Evolutionary conservation across 257 asterid genomes (phyloP).

Genomic region (Osmanthus fragrans): DNA sequence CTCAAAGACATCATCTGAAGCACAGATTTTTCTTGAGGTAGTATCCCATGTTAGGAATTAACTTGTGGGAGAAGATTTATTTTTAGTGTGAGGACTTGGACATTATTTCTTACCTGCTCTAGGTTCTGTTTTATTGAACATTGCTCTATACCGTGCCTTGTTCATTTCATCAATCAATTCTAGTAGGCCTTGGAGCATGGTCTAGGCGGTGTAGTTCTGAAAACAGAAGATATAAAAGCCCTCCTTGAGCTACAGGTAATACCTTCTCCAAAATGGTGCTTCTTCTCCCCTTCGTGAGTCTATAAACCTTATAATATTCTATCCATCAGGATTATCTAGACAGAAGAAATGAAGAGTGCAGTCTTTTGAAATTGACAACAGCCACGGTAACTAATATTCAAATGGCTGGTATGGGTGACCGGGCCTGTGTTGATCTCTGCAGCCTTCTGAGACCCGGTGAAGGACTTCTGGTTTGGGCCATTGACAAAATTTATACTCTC

Average conservation of each 20-base stretch:
- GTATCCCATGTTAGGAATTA: slow-evolving; percentile 19
- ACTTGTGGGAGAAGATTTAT: not conserved
- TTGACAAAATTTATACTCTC: slow-evolving; percentile 10
- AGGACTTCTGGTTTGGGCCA: slow-evolving; percentile 76
- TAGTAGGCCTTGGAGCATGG: slow-evolving; percentile 91
- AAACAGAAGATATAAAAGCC: slow-evolving; percentile 66
- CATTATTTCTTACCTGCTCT: not conserved
- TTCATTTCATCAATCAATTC: slow-evolving; percentile 27
- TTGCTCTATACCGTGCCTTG: not conserved
- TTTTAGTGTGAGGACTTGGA: not conserved
- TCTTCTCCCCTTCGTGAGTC: slow-evolving; percentile 13
- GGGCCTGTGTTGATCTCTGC: slow-evolving; percentile 92
- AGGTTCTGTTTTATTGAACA: not conserved
- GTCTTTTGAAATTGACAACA: slow-evolving; percentile 56
- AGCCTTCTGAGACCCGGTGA: slow-evolving; percentile 92
- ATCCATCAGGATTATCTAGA: slow-evolving; percentile 68
- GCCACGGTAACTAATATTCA: slow-evolving; percentile 61
- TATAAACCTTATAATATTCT: slow-evolving; percentile 21
- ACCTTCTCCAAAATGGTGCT: not conserved
- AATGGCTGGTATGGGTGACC: slow-evolving; percentile 90
- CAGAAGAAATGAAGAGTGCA: slow-evolving; percentile 52
- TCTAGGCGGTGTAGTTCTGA: slow-evolving; percentile 80
- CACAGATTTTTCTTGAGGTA: slow-evolving; percentile 81
- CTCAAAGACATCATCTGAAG: slow-evolving; percentile 71
- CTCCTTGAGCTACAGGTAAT: slow-evolving; percentile 73